Percentiles rank a stretch among this genome's conserved stretches.
phyloP scores from a whole-genome alignment of 1,284 basidiomycete genomes.

The Ustilago tritici region DNA sequence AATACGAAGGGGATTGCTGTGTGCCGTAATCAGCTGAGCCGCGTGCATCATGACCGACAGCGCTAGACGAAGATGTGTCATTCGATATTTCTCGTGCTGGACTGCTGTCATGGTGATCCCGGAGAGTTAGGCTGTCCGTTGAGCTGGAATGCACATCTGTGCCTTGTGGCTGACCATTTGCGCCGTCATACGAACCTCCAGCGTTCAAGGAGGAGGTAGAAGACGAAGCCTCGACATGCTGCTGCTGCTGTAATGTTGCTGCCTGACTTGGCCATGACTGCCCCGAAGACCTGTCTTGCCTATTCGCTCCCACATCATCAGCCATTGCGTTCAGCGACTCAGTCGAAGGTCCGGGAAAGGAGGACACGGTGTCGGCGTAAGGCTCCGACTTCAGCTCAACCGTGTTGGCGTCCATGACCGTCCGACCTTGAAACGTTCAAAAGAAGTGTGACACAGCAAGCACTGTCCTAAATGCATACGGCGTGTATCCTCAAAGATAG shows the following conservation, averaged over 20 bases:
- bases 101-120: slow-evolving; percentile 1
- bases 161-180: background rate
- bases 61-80: slow-evolving; percentile 5
- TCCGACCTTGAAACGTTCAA: background rate
- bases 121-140: background rate
- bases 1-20: slow-evolving; percentile 21
- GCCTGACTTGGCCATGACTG: slow-evolving; percentile 14
- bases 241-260: slow-evolving; percentile 1
- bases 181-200: background rate
- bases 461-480: slow-evolving; percentile 5
- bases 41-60: slow-evolving; percentile 4
- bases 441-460: background rate
- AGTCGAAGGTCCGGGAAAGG: background rate
- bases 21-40: slow-evolving; percentile 4
- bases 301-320: slow-evolving; percentile 3
- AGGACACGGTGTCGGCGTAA: background rate
- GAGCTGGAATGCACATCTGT: slow-evolving; percentile 3
- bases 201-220: background rate
- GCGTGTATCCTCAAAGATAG: background rate
- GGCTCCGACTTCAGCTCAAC: slow-evolving; percentile 1
- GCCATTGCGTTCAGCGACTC: background rate
- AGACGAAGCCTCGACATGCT: background rate
- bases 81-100: slow-evolving; percentile 2
- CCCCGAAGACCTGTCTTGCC: slow-evolving; percentile 4
- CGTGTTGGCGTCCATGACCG: background rate